These are phyloP conservation scores for Lentinula novae-zelandiae DNA, from an alignment of 1,284 basidiomycete genomes.

Conservation along the genomic window DNA sequence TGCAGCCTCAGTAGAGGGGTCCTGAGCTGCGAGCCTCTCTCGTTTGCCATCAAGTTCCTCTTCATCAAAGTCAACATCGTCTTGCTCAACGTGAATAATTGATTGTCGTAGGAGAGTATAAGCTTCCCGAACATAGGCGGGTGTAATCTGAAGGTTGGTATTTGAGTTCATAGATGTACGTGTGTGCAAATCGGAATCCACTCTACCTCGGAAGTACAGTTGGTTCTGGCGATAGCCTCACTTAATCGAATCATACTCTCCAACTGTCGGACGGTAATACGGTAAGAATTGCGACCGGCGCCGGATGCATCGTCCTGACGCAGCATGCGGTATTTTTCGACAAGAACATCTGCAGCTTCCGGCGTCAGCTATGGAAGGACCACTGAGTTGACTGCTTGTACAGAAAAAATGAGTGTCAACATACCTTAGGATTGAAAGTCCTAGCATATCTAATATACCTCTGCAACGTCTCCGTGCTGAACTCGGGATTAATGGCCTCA, in stretches of 20 bases:
- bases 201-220: constrained; percentile 84
- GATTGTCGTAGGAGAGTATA: constrained; percentile 93
- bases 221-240: constrained; percentile 96
- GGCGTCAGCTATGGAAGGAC: constrained; percentile 68
- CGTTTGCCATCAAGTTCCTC: constrained; percentile 73
- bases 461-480: constrained; percentile 95
- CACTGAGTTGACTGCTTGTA: constrained; percentile 8
- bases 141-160: constrained; percentile 68
- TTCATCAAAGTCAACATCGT: constrained; percentile 97
- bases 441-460: constrained; percentile 95
- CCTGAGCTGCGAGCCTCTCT: constrained; percentile 27
- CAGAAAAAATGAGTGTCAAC: constrained; percentile 13
- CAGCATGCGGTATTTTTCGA: constrained; percentile 93
- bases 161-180: background rate
- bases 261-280: constrained; percentile 94
- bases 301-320: constrained; percentile 92
- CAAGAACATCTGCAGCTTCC: constrained; percentile 89
- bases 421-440: constrained; percentile 94
- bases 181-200: background rate
- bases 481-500: constrained; percentile 93
- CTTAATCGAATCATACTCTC: constrained; percentile 97
- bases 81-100: constrained; percentile 99
- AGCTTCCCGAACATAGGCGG: constrained; percentile 93
- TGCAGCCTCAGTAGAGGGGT: constrained; percentile 32
- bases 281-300: constrained; percentile 86